A percentile compares a stretch with the other conserved stretches of the same genome.
These are phyloP conservation scores for Amanita pallidorosea DNA, from an alignment of 768 basidiomycete species.

Conservation along the genomic window DNA sequence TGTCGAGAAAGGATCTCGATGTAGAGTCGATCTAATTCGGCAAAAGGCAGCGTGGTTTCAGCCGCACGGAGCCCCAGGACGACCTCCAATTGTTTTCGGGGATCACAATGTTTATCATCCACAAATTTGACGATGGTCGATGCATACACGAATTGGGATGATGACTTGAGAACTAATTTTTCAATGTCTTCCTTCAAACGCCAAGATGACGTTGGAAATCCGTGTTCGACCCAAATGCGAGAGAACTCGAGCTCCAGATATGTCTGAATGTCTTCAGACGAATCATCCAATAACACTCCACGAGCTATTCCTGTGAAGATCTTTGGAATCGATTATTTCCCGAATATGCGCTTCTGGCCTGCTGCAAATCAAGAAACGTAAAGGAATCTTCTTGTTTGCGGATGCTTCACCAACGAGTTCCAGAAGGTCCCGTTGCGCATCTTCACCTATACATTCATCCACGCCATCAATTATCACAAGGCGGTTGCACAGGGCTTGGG, in stretches of 20 bases:
- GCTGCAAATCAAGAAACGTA: not conserved
- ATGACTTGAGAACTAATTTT: not conserved
- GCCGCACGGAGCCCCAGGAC: not conserved
- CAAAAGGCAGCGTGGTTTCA: not conserved
- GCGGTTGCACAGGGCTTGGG: no score
- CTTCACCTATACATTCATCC: not conserved
- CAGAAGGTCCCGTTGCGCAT: not conserved
- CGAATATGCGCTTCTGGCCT: not conserved
- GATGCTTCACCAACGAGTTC: not conserved
- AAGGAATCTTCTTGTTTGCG: not conserved
- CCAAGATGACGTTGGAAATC: not conserved
- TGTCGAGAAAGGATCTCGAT: not conserved
- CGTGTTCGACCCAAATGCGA: not conserved
- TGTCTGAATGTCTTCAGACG: not conserved
- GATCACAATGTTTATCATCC: not conserved
- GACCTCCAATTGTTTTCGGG: not conserved
- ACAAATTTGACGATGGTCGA: not conserved
- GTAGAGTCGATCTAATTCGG: not conserved
- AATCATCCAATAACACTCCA: not conserved
- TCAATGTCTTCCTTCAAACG: not conserved
- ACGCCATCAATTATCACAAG: not conserved
- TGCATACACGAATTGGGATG: not conserved
- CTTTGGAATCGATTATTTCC: not conserved
- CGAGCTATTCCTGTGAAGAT: not conserved
- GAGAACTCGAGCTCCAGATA: not conserved